Evolutionary conservation across 768 basidiomycete genomes (phyloP).

Genomic region (Kwoniella dejecticola): DNA sequence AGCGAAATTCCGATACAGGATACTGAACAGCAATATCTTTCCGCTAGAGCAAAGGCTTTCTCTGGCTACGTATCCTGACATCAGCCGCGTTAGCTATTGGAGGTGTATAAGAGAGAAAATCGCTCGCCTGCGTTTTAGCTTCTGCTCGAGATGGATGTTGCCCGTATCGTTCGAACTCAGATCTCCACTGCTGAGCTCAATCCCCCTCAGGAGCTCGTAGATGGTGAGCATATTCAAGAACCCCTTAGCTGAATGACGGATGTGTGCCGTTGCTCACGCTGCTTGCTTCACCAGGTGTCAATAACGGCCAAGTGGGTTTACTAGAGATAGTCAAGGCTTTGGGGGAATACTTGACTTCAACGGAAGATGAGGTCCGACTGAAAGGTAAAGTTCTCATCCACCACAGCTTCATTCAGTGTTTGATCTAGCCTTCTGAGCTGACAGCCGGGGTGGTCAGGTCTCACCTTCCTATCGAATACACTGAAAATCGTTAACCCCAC

Average conservation of each 20-base stretch:
- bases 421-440: neutral
- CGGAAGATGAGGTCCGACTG: slow-evolving; percentile 73
- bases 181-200: slow-evolving; percentile 48
- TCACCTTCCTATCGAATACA: slow-evolving; percentile 76
- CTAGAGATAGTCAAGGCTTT: slow-evolving; percentile 81
- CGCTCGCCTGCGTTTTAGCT: too few relatives aligned
- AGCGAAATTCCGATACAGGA: too few relatives aligned
- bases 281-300: slow-evolving; percentile 58
- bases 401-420: neutral
- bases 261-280: too few relatives aligned
- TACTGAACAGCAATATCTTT: too few relatives aligned
- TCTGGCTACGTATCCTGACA: too few relatives aligned
- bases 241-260: too few relatives aligned
- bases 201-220: slow-evolving; percentile 48
- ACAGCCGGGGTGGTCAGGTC: slow-evolving; percentile 61
- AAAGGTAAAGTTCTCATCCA: slow-evolving; percentile 67
- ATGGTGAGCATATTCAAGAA: slow-evolving; percentile 34
- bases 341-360: slow-evolving; percentile 83
- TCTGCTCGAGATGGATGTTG: slow-evolving; percentile 48
- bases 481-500: slow-evolving; percentile 65
- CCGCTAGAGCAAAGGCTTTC: too few relatives aligned
- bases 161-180: slow-evolving; percentile 50
- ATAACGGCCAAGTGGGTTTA: slow-evolving; percentile 64
- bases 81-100: too few relatives aligned
- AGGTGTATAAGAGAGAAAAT: too few relatives aligned